Conservation (phyloP, 2,329 filamentous ascomycete genomes). For the Cercospora beticola region DNA sequence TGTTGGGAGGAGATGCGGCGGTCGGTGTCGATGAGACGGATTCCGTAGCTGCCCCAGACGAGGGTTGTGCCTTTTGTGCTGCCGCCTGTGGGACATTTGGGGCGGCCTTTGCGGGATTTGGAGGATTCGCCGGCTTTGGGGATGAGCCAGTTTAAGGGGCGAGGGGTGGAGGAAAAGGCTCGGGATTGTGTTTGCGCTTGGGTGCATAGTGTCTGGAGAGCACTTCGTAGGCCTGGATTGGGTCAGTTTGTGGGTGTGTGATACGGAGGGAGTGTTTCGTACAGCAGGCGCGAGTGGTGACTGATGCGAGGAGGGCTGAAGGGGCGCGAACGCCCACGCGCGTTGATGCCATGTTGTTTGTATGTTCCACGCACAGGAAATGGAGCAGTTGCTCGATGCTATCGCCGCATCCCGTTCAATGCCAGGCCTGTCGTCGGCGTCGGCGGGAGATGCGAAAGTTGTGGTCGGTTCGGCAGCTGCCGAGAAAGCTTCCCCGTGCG, state of each 20-base stretch:
- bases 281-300: conserved; percentile 35
- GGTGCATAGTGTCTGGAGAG: conserved; percentile 29
- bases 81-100: conserved; percentile 84
- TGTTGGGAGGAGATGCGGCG: conserved; percentile 83
- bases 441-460: conserved; percentile 1
- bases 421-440: background rate
- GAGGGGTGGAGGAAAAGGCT: conserved; percentile 32
- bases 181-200: conserved; percentile 27
- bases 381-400: background rate
- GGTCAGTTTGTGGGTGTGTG: conserved; percentile 11
- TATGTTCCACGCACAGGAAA: background rate
- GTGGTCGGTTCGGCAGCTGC: background rate
- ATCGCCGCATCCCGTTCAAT: background rate
- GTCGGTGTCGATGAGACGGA: conserved; percentile 92
- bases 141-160: conserved; percentile 70
- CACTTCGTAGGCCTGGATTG: conserved; percentile 41
- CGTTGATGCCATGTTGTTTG: conserved; percentile 3
- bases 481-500: background rate
- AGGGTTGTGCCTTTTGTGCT: conserved; percentile 91
- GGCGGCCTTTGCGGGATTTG: conserved; percentile 85
- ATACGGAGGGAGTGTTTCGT: background rate
- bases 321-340: conserved; percentile 6
- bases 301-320: conserved; percentile 30
- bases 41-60: conserved; percentile 91
- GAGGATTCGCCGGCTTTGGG: conserved; percentile 77